Conservation (phyloP, 1,139 yeast species). For the Taiozyma sp. region DNA sequence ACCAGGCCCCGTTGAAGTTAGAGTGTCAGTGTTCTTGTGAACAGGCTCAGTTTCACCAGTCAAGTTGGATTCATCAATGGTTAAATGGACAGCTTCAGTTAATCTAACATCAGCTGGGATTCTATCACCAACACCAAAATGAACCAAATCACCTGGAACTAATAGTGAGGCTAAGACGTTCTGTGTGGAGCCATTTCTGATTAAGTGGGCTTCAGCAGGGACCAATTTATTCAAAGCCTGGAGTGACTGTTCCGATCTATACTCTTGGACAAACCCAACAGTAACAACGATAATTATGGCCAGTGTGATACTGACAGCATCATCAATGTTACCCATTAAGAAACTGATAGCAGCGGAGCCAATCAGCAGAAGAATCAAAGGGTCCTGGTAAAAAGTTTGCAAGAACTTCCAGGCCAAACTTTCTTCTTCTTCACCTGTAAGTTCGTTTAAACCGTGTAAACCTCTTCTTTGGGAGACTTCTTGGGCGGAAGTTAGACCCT, state of each 20-base stretch:
- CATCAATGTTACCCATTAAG: conserved; percentile 90
- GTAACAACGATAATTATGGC: conserved; percentile 89
- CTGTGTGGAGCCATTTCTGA: conserved; percentile 71
- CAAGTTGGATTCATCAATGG: conserved; percentile 86
- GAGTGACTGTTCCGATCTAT: conserved; percentile 86
- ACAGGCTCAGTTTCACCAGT: conserved; percentile 95
- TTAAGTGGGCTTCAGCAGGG: conserved; percentile 89
- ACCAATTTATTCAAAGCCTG: conserved; percentile 89
- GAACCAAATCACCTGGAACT: conserved; percentile 94
- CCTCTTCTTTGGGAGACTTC: conserved; percentile 70
- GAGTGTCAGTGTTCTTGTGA: conserved; percentile 44
- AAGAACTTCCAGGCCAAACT: conserved; percentile 63
- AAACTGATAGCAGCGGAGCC: conserved; percentile 86
- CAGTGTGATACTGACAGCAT: conserved; percentile 82
- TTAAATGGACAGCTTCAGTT: conserved; percentile 68
- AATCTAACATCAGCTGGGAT: conserved; percentile 92
- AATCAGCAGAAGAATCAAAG: conserved; percentile 76
- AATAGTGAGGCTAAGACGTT: conserved; percentile 79
- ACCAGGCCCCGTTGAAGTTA: conserved; percentile 22
- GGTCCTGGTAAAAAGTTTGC: conserved; percentile 81
- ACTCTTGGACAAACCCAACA: conserved; percentile 96
- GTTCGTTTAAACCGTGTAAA: conserved; percentile 74
- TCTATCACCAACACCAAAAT: conserved; percentile 86
- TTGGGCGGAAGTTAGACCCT: conserved; percentile 62
- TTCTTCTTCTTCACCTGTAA: conserved; percentile 73